A percentile compares a stretch with the other conserved stretches of the same genome.
Evolutionary conservation across 73 alveolate genomes (phyloP).

Genomic region (Paramecium sexaurelia): DNA sequence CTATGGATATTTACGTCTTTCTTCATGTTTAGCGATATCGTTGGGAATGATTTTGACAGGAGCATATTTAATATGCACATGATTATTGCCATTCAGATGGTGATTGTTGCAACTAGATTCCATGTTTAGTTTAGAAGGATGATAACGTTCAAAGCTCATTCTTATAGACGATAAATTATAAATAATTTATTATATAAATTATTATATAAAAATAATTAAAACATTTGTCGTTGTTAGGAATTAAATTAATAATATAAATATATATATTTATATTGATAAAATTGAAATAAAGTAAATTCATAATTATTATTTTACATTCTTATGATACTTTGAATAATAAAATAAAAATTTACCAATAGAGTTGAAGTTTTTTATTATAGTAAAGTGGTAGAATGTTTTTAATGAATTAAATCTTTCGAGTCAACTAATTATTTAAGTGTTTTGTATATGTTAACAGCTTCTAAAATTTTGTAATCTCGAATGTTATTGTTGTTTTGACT

Average conservation of each 20-base stretch:
- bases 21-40: background rate
- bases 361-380: background rate
- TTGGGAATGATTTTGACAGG: slow-evolving; percentile 11
- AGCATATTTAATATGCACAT: background rate
- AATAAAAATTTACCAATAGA: background rate
- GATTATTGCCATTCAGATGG: background rate
- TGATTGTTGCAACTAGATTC: slow-evolving; percentile 7
- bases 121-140: background rate
- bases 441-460: background rate
- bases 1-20: slow-evolving; percentile 39
- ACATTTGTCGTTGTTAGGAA: background rate
- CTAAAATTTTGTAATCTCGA: background rate
- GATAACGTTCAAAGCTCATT: slow-evolving; percentile 52
- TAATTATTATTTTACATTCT: background rate
- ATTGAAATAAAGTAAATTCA: background rate
- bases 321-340: background rate
- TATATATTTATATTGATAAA: background rate
- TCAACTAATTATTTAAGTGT: background rate
- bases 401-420: background rate
- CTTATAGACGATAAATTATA: slow-evolving; percentile 33
- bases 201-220: background rate
- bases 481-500: background rate
- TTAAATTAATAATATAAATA: background rate
- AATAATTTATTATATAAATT: background rate
- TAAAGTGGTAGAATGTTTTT: background rate